Base-by-base conservation (phyloP, 257 asterid genomes). In the Lantana camara region DNA sequence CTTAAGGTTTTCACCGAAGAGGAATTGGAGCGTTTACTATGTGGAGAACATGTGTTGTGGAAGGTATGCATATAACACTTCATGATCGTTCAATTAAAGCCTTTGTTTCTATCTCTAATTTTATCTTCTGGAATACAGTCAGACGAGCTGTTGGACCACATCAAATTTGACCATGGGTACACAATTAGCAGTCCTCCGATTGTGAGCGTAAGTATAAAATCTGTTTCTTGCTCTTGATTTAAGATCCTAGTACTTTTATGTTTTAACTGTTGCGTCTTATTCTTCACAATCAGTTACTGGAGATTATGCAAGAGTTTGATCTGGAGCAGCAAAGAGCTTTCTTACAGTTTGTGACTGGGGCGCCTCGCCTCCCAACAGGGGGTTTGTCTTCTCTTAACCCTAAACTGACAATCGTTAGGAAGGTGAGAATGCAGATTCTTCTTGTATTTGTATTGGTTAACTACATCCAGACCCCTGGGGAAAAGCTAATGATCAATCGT, bases 101-200 rank as follows among this genome's bases (percentile, higher is more conserved):
- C 41, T n/a, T 41, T 11, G 30, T 6, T 68, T 63, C n/a, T 10
- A 42, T 35, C 61, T 22, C 40, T 17, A n/a, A 15, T 37, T 60
- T 63, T 19, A 38, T 63, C 51, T 76, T 35, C 32, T 56, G 51
- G 37, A 35, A 24, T 74, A 46, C 88, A 93, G 99, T 71, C 95
- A 2, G 91, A 79, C 10, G 91, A 81, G 54, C 89, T 93, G 50
- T 56, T 73, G 83, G 96, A 93, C 75, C 92, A 90, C 81, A 76
- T 93, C 80, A 93, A 93, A 75, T 93, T 88, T 47, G 99, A 93
- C 75, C 99, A 93, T 63, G 99, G 99, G 7, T 93, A 87, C 89
- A 90, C 99, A 16, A 72, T 84, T 14, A 88, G 90, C 82, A 93
- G 99, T 75, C 80, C 95, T 56, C 95, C 95, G 4, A 66, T 88